Percentiles rank a stretch among this genome's conserved stretches.
These are phyloP conservation scores for Chernovozyma sophiae-reginae DNA, from an alignment of 1,139 yeast genomes.

Conservation along the genomic window DNA sequence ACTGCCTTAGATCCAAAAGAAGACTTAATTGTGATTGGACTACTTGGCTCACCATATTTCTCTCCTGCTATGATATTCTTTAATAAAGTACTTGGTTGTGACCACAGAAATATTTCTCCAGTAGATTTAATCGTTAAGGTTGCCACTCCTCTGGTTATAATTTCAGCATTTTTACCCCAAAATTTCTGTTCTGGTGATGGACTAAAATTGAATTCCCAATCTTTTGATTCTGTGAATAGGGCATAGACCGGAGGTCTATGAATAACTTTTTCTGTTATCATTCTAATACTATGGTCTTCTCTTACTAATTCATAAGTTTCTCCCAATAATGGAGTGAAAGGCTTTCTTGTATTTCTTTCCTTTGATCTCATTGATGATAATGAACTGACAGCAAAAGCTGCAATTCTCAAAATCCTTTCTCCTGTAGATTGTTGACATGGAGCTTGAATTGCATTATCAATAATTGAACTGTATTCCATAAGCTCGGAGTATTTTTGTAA, in stretches of 20 bases:
- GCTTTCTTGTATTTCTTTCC: slow-evolving; percentile 76
- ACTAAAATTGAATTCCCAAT: slow-evolving; percentile 75
- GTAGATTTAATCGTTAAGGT: slow-evolving; percentile 52
- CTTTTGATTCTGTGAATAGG: slow-evolving; percentile 62
- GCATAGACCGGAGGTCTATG: slow-evolving; percentile 87
- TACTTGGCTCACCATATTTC: slow-evolving; percentile 86
- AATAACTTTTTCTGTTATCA: slow-evolving; percentile 72
- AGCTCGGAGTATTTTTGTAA: slow-evolving; percentile 77
- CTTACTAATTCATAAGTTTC: slow-evolving; percentile 84
- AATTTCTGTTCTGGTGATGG: slow-evolving; percentile 84
- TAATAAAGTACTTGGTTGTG: slow-evolving; percentile 75
- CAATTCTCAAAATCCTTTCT: slow-evolving; percentile 62
- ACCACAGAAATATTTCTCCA: slow-evolving; percentile 76
- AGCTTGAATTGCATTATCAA: slow-evolving; percentile 55
- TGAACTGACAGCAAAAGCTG: slow-evolving; percentile 78
- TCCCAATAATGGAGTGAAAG: slow-evolving; percentile 87
- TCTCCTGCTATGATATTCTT: slow-evolving; percentile 93
- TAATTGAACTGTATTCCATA: slow-evolving; percentile 67
- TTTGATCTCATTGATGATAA: slow-evolving; percentile 69
- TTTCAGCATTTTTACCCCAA: slow-evolving; percentile 92
- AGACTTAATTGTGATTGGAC: slow-evolving; percentile 62
- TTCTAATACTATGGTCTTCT: slow-evolving; percentile 67
- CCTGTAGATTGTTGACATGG: slow-evolving; percentile 40
- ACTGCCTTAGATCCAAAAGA: slow-evolving; percentile 65
- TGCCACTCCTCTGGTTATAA: slow-evolving; percentile 68